Percentiles rank a stretch among this genome's conserved stretches.
Evolutionary conservation across 148 eudicot species (phyloP).

Genomic region (Chenopodium suecicum): DNA sequence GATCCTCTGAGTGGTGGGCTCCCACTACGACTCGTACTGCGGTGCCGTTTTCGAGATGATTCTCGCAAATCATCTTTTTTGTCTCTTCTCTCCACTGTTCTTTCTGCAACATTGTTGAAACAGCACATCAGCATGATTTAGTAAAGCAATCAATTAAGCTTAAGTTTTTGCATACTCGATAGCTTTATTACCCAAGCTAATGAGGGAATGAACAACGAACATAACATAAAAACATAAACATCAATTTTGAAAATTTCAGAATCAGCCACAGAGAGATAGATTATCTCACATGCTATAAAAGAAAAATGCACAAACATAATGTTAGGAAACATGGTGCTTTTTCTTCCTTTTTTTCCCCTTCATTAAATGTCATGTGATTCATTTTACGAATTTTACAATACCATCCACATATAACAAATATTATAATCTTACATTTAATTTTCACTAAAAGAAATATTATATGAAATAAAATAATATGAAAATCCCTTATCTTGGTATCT

Average conservation of each 20-base stretch:
- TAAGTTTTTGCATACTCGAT: background rate
- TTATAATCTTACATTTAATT: no score
- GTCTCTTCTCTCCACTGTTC: conserved; percentile 50
- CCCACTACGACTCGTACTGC: conserved; percentile 59
- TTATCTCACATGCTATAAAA: background rate
- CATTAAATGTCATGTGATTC: no score
- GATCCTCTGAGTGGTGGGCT: conserved; percentile 63
- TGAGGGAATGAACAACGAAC: background rate
- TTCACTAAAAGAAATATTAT: no score
- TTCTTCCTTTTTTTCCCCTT: background rate
- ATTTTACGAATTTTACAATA: no score
- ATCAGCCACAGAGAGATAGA: background rate
- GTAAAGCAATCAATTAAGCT: background rate
- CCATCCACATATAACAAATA: no score
- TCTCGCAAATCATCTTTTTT: conserved; percentile 56
- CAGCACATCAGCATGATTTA: conserved; percentile 12
- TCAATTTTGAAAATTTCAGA: background rate
- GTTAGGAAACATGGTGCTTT: background rate
- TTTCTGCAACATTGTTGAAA: conserved; percentile 43
- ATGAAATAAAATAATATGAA: no score
- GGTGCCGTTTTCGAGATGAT: conserved; percentile 57
- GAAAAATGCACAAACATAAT: background rate
- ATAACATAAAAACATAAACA: background rate
- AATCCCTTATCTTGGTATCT: no score
- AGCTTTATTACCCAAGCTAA: background rate